Conservation (phyloP, 2,329 filamentous ascomycete genomes). For the Ophidiomyces ophidiicola region DNA sequence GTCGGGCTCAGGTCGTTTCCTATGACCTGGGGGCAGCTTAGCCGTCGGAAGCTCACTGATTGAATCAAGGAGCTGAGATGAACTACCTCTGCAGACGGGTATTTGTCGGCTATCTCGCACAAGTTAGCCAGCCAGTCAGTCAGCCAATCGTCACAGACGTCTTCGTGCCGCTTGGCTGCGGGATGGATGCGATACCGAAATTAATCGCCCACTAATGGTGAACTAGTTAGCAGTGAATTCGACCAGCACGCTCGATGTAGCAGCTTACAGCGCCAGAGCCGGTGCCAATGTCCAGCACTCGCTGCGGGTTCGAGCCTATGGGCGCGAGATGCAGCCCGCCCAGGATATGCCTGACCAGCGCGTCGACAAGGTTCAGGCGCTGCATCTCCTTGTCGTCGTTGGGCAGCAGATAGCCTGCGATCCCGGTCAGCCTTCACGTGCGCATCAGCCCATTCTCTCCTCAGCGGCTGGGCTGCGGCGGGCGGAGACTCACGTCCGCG, state of each 20-base stretch:
- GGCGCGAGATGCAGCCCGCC: constrained; percentile 38
- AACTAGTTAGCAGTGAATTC: background rate
- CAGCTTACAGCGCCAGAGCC: constrained; percentile 35
- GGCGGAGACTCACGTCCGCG: constrained; percentile 25
- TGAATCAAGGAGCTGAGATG: too few relatives aligned
- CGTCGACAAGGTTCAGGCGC: constrained; percentile 39
- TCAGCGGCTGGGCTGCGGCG: background rate
- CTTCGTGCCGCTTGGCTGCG: too few relatives aligned
- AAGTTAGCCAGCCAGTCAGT: background rate
- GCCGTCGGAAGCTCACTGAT: background rate
- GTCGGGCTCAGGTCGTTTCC: constrained; percentile 15
- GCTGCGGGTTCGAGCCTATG: constrained; percentile 30
- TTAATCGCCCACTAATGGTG: constrained; percentile 20
- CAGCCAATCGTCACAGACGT: too few relatives aligned
- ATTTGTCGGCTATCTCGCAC: constrained; percentile 11
- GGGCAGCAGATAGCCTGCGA: constrained; percentile 32
- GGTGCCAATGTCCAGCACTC: constrained; percentile 47
- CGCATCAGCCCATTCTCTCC: too few relatives aligned
- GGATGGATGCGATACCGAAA: constrained; percentile 16
- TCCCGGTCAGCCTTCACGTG: background rate
- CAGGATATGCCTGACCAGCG: constrained; percentile 28
- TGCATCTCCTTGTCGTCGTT: constrained; percentile 46
- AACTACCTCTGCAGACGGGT: constrained; percentile 13
- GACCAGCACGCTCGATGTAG: background rate
- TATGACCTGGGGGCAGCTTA: constrained; percentile 8